Conservation (phyloP, 805 yeast species). For the Ogataea philodendri region DNA sequence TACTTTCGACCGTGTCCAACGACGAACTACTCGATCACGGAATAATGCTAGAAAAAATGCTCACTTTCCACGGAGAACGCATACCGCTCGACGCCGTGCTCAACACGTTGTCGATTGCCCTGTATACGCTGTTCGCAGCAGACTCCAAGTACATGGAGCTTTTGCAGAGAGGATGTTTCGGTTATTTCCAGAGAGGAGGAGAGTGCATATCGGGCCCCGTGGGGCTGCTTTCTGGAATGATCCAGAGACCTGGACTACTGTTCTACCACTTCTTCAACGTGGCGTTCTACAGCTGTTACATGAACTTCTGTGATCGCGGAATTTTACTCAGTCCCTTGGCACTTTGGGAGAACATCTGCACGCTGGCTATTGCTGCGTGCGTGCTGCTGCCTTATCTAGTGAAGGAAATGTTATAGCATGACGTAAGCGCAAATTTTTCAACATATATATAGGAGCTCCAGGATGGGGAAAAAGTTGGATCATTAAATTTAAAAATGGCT, state of each 20-base stretch:
- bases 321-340: constrained; percentile 67
- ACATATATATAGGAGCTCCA: background rate
- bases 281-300: constrained; percentile 76
- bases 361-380: constrained; percentile 67
- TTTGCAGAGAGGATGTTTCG: constrained; percentile 85
- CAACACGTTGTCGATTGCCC: constrained; percentile 86
- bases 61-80: constrained; percentile 72
- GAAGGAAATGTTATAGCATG: constrained; percentile 18
- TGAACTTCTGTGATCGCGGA: constrained; percentile 69
- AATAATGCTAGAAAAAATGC: constrained; percentile 52
- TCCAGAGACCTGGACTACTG: constrained; percentile 70
- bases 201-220: constrained; percentile 75
- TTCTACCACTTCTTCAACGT: constrained; percentile 88
- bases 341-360: constrained; percentile 61
- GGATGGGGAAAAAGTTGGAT: background rate
- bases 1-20: constrained; percentile 54
- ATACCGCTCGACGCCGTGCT: constrained; percentile 79
- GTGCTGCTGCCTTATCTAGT: constrained; percentile 78
- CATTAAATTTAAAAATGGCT: constrained; percentile 8
- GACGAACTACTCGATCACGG: constrained; percentile 58
- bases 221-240: constrained; percentile 76
- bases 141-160: constrained; percentile 60
- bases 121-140: constrained; percentile 89
- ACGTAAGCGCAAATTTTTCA: too few relatives aligned
- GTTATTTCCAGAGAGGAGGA: constrained; percentile 83